These are phyloP conservation scores for Fusarium nygamai DNA, from an alignment of 2,329 filamentous ascomycete genomes.

Conservation along the genomic window DNA sequence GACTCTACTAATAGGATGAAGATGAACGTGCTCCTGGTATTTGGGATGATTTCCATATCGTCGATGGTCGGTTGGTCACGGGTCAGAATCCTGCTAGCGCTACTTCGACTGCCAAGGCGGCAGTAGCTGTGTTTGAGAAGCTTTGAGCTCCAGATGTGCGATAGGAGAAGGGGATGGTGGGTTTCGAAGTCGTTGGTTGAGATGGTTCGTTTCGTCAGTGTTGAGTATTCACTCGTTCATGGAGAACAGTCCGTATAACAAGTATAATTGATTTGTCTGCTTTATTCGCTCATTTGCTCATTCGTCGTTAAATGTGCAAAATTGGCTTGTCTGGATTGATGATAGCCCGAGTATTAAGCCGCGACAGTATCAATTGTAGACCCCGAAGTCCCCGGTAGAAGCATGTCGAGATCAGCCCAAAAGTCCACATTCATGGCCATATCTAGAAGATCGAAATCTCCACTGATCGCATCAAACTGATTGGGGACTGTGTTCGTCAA, in stretches of 20 bases:
- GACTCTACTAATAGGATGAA: background rate
- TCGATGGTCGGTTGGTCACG: constrained; percentile 12
- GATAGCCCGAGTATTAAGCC: background rate
- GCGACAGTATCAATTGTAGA: background rate
- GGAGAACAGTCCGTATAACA: accelerated
- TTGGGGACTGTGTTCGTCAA: background rate
- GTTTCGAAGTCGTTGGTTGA: background rate
- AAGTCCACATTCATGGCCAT: constrained; percentile 21
- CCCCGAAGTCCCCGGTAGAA: background rate
- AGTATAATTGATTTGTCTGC: background rate
- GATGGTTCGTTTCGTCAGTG: accelerated
- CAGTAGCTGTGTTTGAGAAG: background rate
- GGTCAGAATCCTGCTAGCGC: constrained; percentile 19
- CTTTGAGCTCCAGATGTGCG: background rate
- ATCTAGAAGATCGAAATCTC: constrained; percentile 11
- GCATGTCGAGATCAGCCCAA: constrained; percentile 8
- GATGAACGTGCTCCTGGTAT: constrained; percentile 7
- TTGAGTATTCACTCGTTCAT: too few species aligned
- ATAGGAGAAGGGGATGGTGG: too few species aligned
- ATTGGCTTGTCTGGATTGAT: background rate
- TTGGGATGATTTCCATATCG: constrained; percentile 11
- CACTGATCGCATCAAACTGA: background rate
- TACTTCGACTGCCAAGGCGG: constrained; percentile 2
- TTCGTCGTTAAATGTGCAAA: accelerated
- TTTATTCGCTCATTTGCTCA: background rate